Percentiles rank a stretch among this genome's conserved stretches.
Evolutionary conservation across 257 asterid species (phyloP).

Genomic region (Petunia secreta): DNA sequence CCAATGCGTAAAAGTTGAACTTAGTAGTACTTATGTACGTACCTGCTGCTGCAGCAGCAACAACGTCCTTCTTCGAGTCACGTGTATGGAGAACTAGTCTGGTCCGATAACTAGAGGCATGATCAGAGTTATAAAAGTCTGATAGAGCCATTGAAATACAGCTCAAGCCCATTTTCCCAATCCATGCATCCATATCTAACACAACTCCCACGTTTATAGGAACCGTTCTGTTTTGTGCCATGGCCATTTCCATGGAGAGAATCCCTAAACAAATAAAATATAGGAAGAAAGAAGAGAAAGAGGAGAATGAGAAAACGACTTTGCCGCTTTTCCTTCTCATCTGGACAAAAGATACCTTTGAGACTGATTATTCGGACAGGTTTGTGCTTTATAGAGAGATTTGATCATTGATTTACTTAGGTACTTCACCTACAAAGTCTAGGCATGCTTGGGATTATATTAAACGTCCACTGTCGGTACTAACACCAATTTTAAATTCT

Average conservation of each 20-base stretch:
- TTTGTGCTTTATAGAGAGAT: background rate
- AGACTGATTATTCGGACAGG: too few species aligned
- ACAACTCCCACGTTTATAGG: slow-evolving; percentile 54
- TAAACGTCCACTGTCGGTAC: background rate
- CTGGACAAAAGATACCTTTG: too few species aligned
- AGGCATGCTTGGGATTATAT: background rate
- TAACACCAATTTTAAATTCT: background rate
- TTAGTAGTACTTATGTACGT: background rate
- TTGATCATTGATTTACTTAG: too few species aligned
- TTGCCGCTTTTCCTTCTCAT: too few species aligned
- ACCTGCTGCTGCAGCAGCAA: slow-evolving; percentile 64
- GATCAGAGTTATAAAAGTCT: slow-evolving; percentile 42
- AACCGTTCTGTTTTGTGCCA: slow-evolving; percentile 32
- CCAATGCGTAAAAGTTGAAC: too few species aligned
- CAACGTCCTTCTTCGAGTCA: slow-evolving; percentile 44
- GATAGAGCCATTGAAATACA: slow-evolving; percentile 57
- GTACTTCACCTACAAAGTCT: background rate
- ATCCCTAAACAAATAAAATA: background rate
- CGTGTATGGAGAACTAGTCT: slow-evolving; percentile 38
- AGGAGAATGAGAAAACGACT: background rate
- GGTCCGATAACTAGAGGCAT: slow-evolving; percentile 34
- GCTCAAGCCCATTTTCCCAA: slow-evolving; percentile 45
- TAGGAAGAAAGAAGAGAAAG: slow-evolving; percentile 13
- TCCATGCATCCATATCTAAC: slow-evolving; percentile 40
- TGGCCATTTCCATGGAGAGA: slow-evolving; percentile 16